A percentile compares a stretch with the other conserved stretches of the same genome.
Evolutionary conservation across 805 yeast species (phyloP).

Genomic region (Wickerhamiella musiphila): DNA sequence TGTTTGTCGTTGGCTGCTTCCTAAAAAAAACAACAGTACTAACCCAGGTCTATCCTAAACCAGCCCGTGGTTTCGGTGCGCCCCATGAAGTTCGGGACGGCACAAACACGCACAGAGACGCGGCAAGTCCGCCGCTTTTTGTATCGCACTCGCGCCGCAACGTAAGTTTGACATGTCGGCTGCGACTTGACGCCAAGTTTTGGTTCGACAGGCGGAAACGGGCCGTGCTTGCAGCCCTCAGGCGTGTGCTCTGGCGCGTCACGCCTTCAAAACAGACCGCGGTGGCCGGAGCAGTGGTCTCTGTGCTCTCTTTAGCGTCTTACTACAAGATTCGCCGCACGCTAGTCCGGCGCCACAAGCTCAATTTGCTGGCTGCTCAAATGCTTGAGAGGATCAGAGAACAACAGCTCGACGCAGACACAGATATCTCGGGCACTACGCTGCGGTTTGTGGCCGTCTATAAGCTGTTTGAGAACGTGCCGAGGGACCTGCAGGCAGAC

Average conservation of each 20-base stretch:
- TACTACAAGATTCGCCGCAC: conserved; percentile 1
- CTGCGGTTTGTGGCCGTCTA: conserved; percentile 6
- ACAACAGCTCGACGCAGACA: conserved; percentile 11
- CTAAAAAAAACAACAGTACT: conserved; percentile 3
- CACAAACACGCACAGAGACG: not conserved
- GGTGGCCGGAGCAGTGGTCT: not conserved
- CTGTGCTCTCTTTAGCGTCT: not conserved
- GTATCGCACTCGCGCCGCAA: conserved; percentile 9
- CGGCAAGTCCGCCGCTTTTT: conserved; percentile 4
- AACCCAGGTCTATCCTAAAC: conserved; percentile 4
- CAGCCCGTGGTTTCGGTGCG: not conserved
- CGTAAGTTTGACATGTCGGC: conserved; percentile 9
- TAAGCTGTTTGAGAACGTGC: conserved; percentile 7
- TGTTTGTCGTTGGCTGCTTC: no score
- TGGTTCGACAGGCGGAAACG: conserved; percentile 9
- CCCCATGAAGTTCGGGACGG: conserved; percentile 7
- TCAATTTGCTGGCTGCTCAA: conserved; percentile 2
- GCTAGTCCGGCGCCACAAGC: conserved; percentile 3
- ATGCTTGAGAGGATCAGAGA: conserved; percentile 5
- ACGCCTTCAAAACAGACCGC: not conserved
- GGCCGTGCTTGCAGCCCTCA: not conserved
- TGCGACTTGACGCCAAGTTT: conserved; percentile 4
- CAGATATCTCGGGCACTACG: conserved; percentile 9
- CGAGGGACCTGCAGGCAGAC: conserved; percentile 33
- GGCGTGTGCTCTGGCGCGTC: not conserved